These are phyloP conservation scores for Chlamydomonas applanata DNA, from an alignment of 139 green algal species.

Conservation along the genomic window DNA sequence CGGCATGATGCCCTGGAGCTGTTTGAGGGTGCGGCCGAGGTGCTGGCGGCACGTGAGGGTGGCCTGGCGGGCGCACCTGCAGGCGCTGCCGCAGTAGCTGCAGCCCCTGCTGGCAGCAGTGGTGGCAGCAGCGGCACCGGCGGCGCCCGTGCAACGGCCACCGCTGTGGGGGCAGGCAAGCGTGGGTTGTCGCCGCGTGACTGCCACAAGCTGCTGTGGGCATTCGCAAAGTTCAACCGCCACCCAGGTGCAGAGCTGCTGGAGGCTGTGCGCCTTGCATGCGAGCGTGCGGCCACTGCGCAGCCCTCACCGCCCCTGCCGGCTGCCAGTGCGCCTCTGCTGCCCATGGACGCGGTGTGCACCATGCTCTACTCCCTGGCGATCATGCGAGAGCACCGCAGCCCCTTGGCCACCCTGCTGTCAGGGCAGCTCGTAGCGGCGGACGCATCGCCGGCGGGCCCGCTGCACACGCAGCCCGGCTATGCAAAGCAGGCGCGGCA, in stretches of 20 bases:
- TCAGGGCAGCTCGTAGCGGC: constrained; percentile 17
- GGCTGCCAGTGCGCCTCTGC: neutral
- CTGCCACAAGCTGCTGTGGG: constrained; percentile 31
- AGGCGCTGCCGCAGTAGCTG: neutral
- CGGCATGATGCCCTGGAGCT: neutral
- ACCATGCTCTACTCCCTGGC: constrained; percentile 32
- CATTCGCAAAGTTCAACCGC: constrained; percentile 39
- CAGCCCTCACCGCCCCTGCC: neutral
- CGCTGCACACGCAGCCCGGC: neutral
- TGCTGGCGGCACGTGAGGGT: neutral
- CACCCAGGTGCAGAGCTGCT: constrained; percentile 35
- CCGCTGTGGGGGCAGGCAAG: neutral
- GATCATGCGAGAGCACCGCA: constrained; percentile 27
- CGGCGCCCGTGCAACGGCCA: neutral
- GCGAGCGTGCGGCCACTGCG: neutral
- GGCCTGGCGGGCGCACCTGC: neutral
- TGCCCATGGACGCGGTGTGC: constrained; percentile 5
- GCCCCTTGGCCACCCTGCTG: constrained; percentile 19
- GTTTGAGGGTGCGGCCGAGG: constrained; percentile 11
- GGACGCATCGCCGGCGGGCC: neutral
- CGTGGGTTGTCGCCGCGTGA: neutral
- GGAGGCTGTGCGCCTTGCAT: neutral
- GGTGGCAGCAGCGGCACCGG: neutral
- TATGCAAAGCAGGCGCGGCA: constrained; percentile 13
- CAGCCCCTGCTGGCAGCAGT: neutral